Evolutionary conservation across 768 basidiomycete genomes (phyloP), one percentile per base, ranked within the genome.

Genomic region (Candolleomyces eurysporus): DNA sequence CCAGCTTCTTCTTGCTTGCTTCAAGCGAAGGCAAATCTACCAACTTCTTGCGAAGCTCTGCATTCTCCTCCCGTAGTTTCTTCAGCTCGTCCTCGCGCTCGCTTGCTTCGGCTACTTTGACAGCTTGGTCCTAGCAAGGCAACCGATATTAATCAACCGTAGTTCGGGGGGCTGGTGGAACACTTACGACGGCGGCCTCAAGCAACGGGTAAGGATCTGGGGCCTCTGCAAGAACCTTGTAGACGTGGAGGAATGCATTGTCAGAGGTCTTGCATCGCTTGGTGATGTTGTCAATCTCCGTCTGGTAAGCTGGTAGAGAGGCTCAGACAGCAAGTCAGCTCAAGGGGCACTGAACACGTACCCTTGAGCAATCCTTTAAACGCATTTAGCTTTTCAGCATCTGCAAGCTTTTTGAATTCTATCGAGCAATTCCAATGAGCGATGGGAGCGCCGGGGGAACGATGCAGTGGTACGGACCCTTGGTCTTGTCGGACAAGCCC

Each of bases 341-440:
- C 10, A n/a, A 51, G 13, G 19, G 39, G 5, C 3, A 14, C 52
- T 14, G 49, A 5, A 48, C 51, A 65, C 77, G 58, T 61, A 92
- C 94, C 83, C 78, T 96, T 98, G 58, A 99, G 80, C 21, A 99
- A 80, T 11, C 86, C 86, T 76, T 97, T 98, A 84, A 96, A 92
- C 13, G 88, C 88, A 54, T 84, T 84, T 48, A 88, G 76, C 74
- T 98, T 98, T 71, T 96, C 92, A 21, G 86, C 84, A 62, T 98
- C 96, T 0, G 96, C 84, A 8, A 96, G 85, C 78, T 92, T 96
- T 80, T 92, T 98, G 84, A 98, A 98, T 66, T 99, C 97, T 98
- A 66, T 3, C 31, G 4, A 36, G 8, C 36, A 36, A 36, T 11
- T 21, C 19, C 48, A 21, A 31, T 53, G n/a, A 48, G 63, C 54